These are phyloP conservation scores for Metschnikowia peoriensis DNA, from an alignment of 805 yeast genomes.

Conservation along the genomic window DNA sequence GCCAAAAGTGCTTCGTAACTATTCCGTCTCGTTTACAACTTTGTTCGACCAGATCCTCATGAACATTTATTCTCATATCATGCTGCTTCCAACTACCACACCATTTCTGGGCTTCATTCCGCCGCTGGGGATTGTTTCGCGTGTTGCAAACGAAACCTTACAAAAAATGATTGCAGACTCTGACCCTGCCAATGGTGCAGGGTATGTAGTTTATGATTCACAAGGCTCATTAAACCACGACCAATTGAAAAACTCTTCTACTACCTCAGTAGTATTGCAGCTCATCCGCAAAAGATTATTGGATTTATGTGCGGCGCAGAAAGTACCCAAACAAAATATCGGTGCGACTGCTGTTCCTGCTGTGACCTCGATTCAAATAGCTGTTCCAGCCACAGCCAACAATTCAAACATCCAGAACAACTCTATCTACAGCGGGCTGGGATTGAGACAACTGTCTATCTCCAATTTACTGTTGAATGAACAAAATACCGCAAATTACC, in stretches of 20 bases:
- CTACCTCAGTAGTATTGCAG: conserved; percentile 41
- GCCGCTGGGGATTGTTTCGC: conserved; percentile 44
- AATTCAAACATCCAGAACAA: not conserved
- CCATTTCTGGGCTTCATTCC: conserved; percentile 44
- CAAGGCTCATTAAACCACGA: conserved; percentile 35
- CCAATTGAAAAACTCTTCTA: conserved; percentile 27
- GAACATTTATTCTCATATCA: conserved; percentile 32
- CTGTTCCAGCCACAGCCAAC: conserved; percentile 9
- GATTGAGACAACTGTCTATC: conserved; percentile 37
- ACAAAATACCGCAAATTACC: conserved; percentile 33
- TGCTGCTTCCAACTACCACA: conserved; percentile 44
- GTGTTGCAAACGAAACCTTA: conserved; percentile 44
- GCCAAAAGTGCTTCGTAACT: conserved; percentile 23
- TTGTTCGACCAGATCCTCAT: conserved; percentile 37
- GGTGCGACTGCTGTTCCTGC: conserved; percentile 6
- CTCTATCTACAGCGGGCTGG: conserved; percentile 19
- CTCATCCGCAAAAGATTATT: conserved; percentile 40
- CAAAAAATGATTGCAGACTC: conserved; percentile 21
- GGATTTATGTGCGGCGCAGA: conserved; percentile 35
- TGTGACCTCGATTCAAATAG: conserved; percentile 14
- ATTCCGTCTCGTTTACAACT: conserved; percentile 35
- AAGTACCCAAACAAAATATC: conserved; percentile 7
- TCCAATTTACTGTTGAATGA: conserved; percentile 42
- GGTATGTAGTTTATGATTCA: conserved; percentile 26
- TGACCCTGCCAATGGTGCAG: conserved; percentile 16